Evolutionary conservation across 2,329 filamentous ascomycete genomes (phyloP).

Genomic region (Arthrobotrys sphaeroides): DNA sequence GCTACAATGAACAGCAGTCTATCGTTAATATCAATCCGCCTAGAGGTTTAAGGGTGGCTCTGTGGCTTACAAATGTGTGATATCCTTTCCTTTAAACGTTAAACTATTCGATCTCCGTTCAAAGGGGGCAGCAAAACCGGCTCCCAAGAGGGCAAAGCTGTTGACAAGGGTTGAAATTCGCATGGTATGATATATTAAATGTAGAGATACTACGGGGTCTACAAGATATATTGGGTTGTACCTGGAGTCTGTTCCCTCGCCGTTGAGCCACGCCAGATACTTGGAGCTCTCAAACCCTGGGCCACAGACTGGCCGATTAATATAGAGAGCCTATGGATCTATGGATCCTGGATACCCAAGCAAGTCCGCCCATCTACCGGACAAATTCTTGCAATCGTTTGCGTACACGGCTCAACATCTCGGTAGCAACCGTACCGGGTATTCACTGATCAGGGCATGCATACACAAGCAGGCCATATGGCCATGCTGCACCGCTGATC

Average conservation of each 20-base stretch:
- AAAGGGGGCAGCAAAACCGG: slow-evolving; percentile 13
- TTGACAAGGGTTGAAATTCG: slow-evolving; percentile 14
- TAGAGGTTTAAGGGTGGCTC: background rate
- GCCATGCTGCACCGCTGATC: background rate
- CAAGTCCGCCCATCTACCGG: slow-evolving; percentile 43
- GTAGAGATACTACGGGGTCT: background rate
- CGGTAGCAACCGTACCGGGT: slow-evolving; percentile 3
- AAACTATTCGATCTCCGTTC: slow-evolving; percentile 5
- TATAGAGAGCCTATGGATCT: background rate
- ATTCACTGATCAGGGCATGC: background rate
- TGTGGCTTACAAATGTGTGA: slow-evolving; percentile 37
- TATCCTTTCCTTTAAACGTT: slow-evolving; percentile 30
- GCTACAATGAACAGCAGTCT: background rate
- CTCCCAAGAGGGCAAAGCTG: background rate
- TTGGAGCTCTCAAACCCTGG: no score
- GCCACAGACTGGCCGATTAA: background rate
- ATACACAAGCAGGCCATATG: background rate
- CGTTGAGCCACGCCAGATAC: no score
- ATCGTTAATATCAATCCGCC: background rate
- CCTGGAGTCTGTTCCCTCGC: background rate
- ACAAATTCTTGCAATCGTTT: slow-evolving; percentile 13
- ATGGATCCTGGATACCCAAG: background rate
- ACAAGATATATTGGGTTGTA: no score
- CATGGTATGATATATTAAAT: slow-evolving; percentile 1
- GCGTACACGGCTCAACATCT: background rate